Evolutionary conservation across 768 basidiomycete species (phyloP).

Genomic region (Pleurotus eryngii): DNA sequence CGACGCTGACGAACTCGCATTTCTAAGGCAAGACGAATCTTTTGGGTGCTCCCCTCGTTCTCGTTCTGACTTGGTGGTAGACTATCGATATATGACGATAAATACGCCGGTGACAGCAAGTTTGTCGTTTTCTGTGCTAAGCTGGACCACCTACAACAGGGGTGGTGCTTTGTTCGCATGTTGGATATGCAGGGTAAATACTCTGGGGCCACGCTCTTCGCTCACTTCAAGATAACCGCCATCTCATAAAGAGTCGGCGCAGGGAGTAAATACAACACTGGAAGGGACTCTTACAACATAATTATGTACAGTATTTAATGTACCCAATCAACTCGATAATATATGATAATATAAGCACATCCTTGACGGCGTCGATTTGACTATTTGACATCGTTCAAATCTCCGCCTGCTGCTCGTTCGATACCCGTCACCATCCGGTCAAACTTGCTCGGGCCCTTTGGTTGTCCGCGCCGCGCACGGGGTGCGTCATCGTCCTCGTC

Average conservation of each 20-base stretch:
- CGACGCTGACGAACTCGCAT: conserved; percentile 47
- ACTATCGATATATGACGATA: conserved; percentile 35
- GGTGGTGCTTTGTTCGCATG: conserved; percentile 48
- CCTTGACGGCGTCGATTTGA: background rate
- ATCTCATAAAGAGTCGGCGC: background rate
- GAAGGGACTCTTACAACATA: background rate
- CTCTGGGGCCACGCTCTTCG: conserved; percentile 36
- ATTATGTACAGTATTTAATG: background rate
- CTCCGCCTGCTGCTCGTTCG: conserved; percentile 62
- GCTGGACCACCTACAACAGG: conserved; percentile 40
- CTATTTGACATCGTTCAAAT: conserved; percentile 26
- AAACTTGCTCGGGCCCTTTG: conserved; percentile 32
- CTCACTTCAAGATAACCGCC: conserved; percentile 13
- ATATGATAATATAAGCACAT: background rate
- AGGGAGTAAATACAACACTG: background rate
- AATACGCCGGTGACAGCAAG: conserved; percentile 40
- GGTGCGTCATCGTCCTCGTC: conserved; percentile 31
- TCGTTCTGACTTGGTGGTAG: conserved; percentile 17
- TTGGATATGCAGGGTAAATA: conserved; percentile 49
- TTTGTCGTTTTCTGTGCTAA: conserved; percentile 55
- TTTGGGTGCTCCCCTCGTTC: background rate
- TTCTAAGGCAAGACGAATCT: conserved; percentile 40
- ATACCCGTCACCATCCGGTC: conserved; percentile 52
- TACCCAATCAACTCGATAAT: background rate
- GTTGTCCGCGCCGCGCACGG: conserved; percentile 14